Evolutionary conservation across 2,329 filamentous ascomycete species (phyloP), one percentile per base, ranked within the genome.

Genomic region (Colletotrichum sp.): DNA sequence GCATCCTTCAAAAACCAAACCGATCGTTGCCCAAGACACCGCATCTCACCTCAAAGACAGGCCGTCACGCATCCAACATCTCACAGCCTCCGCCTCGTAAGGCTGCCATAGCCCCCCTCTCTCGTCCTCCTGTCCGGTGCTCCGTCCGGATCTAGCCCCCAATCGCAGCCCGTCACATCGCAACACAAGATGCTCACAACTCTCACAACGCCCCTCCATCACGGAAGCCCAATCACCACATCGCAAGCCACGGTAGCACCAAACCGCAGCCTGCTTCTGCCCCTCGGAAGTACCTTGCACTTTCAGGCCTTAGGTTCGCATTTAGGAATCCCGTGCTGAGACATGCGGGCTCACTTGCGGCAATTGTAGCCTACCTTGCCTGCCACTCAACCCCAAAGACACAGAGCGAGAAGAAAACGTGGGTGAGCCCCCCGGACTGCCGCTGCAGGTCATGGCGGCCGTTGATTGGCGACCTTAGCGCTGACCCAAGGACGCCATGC

Each of bases 401-500:
- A 59, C 55, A 8, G 26, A 28, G 16, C n/a, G 0, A 59, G 62
- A 26, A 21, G 34, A 71, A 52, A 73, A 59, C 73, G 63, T 73
- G 69, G 72, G 62, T 55, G 26, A 34, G 2, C 30, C 30, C 44
- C 21, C 59, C 16, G 24, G 63, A 57, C 55, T 64, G 63, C 73
- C 69, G 39, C 69, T 75, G 69, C 69, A 72, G 36, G 59, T 59
- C 39, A 64, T 55, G 8, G 15, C 15, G 12, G 64, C 32, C 32
- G 44, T 57, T 76, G 59, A 76, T 76, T 76, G 57, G 73, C 44
- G 39, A 28, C 18, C 16, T 72, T 68, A 65, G 70, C 73, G 73
- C 73, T 32, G 57, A 68, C 36, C 57, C 44, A 49, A 49, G 44
- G 44, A 49, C 44, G 44, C 44, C 44, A 49, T 49, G 44, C 44